Base-by-base conservation (phyloP, 2,329 filamentous ascomycete genomes). In the Calonectria hongkongensis region DNA sequence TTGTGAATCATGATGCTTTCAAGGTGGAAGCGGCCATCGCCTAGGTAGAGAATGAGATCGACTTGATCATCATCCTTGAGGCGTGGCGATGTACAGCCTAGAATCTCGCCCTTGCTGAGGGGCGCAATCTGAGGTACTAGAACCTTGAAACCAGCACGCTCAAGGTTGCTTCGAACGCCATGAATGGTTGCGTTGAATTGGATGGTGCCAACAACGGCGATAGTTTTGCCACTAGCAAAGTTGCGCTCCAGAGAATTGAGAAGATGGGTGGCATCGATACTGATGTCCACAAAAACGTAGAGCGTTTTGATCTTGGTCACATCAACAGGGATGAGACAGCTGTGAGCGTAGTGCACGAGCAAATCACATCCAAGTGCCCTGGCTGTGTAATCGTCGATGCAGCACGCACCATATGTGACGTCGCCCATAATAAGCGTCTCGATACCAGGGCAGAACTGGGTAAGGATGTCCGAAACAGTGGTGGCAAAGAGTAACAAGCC, bases 1-100 rank as follows among this genome's bases (percentile, higher is more conserved):
- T 99, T 99, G 82, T 98, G 97, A 77, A 99, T 99, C 96, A 99
- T 99, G 81, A 97, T 96, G 80, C 95, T 97, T 85, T 99, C 97
- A 51, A 99, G 93, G 83, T 99, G 97, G 87, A 98, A 98, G 72
- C 96, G 91, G 15, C 96, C 96, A 81, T 98, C 96, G 58, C 96
- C 96, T 16, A 98, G 91, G 82, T 98, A 98, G 1, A 98, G 87
- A 56, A 98, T 93, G 75, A 95, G 85, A 81, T 98, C 94, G 27
- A 96, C 91, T 50, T 84, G 86, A 58, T 90, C 89, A 13, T 87
- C 87, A 13, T 89, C 83, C 16, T 87, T 82, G 3, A 96, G 87
- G 27, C 90, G 89, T 0, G 97, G 97, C 0, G 96, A 98, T 9
- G 97, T 99, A 84, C 97, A 99, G n/a, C 97, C 97, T 1, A 99